These are phyloP conservation scores for Dothidotthia symphoricarpi DNA, from an alignment of 2,329 filamentous ascomycete species.

Conservation along the genomic window DNA sequence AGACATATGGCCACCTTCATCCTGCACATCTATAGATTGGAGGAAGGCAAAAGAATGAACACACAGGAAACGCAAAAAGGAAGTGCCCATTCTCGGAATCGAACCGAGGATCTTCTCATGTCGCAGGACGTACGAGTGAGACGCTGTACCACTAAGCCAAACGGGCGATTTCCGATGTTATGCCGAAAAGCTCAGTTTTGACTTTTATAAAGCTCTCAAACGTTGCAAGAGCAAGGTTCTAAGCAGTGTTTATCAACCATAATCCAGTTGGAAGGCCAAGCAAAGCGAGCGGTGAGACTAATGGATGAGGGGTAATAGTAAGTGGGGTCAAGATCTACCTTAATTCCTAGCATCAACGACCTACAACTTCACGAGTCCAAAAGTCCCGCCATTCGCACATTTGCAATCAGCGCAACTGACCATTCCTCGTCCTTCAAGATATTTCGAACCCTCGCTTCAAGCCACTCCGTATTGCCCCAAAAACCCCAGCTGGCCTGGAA, in stretches of 20 bases:
- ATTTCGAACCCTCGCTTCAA: conserved; percentile 32
- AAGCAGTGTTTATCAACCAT: no score
- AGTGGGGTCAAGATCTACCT: no score
- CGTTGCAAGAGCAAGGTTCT: no score
- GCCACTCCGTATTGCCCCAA: conserved; percentile 39
- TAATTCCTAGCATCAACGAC: not conserved
- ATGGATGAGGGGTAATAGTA: no score
- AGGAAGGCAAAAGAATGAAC: no score
- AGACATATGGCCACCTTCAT: no score
- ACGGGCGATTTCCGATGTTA: conserved; percentile 10
- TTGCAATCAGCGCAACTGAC: conserved; percentile 15
- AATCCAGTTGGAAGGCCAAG: no score
- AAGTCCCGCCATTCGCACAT: conserved; percentile 5
- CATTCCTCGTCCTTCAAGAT: conserved; percentile 28
- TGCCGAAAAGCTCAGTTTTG: not conserved
- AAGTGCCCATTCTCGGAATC: conserved; percentile 20
- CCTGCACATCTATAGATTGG: no score
- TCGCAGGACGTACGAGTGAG: conserved; percentile 19
- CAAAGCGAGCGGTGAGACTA: no score
- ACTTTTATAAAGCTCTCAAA: not conserved
- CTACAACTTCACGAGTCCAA: not conserved
- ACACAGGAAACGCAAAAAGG: no score
- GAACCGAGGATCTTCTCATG: conserved; percentile 26
- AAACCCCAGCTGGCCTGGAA: conserved; percentile 44
- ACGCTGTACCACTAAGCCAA: conserved; percentile 26